Evolutionary conservation across 768 basidiomycete species (phyloP), one percentile per base, ranked within the genome.

Genomic region (Rhodotorula diobovata): DNA sequence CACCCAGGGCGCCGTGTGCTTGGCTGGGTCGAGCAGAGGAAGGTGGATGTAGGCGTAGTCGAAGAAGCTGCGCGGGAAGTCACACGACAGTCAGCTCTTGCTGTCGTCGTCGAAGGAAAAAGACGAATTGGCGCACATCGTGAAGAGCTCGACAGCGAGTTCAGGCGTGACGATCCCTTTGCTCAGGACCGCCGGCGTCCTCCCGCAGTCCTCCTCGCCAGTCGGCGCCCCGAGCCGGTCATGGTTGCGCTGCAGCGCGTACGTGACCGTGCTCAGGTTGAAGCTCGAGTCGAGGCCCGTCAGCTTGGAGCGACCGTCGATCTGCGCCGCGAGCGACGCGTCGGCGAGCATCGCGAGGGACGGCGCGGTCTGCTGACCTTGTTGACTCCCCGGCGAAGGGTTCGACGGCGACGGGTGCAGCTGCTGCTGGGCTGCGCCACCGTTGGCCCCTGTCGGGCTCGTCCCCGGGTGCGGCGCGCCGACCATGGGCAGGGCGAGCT

Each of bases 1-100:
- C n/a, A 98, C 91, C 48, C 94, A 85, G 6, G 92, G 87, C 2
- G 94, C 91, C 0, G 94, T 96, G 80, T 97, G 94, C 80, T 93
- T 93, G 60, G 89, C 86, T 53, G 85, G 85, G 77, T 95, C 91
- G 61, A 98, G 82, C 53, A 96, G 82, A 63, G 88, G 88, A 66
- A 88, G 87, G 75, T 93, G 71, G 54, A 76, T 66, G 41, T 73
- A 66, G 77, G 76, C 75, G 54, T 77, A 64, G 53, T 79, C 77
- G 71, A 80, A 81, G 72, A 77, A 80, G 65, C 70, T 71, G 55
- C 39, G 32, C 2, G 48, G 21, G 18, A 18, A 14, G 30, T 39
- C 35, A n/a, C n/a, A n/a, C n/a, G n/a, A 39, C n/a, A 4, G 46
- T 48, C 39, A 45, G 45, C 21, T 18, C n/a, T n/a, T n/a, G n/a